phyloP scores from a whole-genome alignment of 768 basidiomycete species.

The Tulasnella calospora region DNA sequence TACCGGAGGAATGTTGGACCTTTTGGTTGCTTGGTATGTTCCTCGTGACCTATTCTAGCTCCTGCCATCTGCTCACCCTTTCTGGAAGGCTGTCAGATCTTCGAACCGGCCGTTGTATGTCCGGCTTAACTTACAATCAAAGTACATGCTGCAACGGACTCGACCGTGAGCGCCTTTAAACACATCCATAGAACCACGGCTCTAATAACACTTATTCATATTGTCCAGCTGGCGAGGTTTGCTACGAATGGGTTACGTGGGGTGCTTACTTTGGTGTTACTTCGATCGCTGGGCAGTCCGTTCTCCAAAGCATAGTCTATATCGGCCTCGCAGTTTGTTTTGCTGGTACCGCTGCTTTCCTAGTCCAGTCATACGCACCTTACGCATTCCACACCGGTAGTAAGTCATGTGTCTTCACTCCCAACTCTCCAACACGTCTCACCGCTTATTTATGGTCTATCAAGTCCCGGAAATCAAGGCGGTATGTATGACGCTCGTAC shows the following conservation, averaged over 20 bases:
- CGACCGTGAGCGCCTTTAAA: conserved; percentile 41
- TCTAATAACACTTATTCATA: conserved; percentile 17
- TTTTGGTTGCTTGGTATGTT: conserved; percentile 65
- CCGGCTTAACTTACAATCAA: conserved; percentile 68
- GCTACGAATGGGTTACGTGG: conserved; percentile 65
- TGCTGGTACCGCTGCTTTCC: conserved; percentile 56
- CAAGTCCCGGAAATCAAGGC: conserved; percentile 76
- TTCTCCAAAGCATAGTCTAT: conserved; percentile 63
- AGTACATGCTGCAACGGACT: conserved; percentile 65
- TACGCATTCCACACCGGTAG: conserved; percentile 79
- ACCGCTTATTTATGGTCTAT: not conserved
- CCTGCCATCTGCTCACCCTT: not conserved
- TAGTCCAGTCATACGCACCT: conserved; percentile 64
- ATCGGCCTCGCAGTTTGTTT: conserved; percentile 63
- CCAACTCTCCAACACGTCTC: conserved; percentile 3
- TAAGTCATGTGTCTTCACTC: conserved; percentile 59
- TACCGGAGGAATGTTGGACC: conserved; percentile 66
- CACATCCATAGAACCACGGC: not conserved
- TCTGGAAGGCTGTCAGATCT: conserved; percentile 58
- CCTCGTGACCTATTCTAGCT: not conserved
- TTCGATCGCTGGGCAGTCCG: conserved; percentile 55
- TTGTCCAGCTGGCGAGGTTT: conserved; percentile 57
- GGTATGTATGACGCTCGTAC: conserved; percentile 39
- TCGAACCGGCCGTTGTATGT: conserved; percentile 61
- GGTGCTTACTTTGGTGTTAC: conserved; percentile 52